A percentile compares a stretch with the other conserved stretches of the same genome.
Evolutionary conservation across 1,139 yeast genomes (phyloP).

Genomic region (Yamadazyma diddensiae): DNA sequence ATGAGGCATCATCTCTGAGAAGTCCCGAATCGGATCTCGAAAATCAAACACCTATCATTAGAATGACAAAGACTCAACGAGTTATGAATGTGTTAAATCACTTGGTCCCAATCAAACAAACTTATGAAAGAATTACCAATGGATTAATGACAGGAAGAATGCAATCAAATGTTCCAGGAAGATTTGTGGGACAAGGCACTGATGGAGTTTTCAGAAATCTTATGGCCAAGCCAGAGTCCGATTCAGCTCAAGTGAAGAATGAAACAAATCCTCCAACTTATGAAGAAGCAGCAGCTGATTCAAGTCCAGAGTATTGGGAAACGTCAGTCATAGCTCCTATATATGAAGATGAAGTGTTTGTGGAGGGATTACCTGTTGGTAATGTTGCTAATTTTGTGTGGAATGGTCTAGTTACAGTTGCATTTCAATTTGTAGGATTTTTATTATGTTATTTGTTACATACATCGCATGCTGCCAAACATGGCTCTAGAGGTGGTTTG

Average conservation of each 20-base stretch:
- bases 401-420: slow-evolving; percentile 84
- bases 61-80: slow-evolving; percentile 28
- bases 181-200: slow-evolving; percentile 53
- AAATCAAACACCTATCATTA: slow-evolving; percentile 17
- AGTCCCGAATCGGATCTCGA: slow-evolving; percentile 14
- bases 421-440: slow-evolving; percentile 93
- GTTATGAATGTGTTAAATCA: slow-evolving; percentile 32
- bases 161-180: slow-evolving; percentile 43
- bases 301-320: slow-evolving; percentile 98
- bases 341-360: slow-evolving; percentile 83
- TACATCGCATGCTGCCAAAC: slow-evolving; percentile 96
- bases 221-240: slow-evolving; percentile 78
- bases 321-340: slow-evolving; percentile 81
- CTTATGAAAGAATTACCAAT: slow-evolving; percentile 44
- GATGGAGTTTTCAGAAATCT: slow-evolving; percentile 95
- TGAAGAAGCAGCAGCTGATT: slow-evolving; percentile 93
- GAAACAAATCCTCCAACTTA: slow-evolving; percentile 80
- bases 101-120: slow-evolving; percentile 39
- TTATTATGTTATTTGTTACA: slow-evolving; percentile 85
- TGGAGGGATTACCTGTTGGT: slow-evolving; percentile 97
- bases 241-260: slow-evolving; percentile 34
- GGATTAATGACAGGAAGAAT: slow-evolving; percentile 45
- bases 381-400: slow-evolving; percentile 81
- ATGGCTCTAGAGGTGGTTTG: slow-evolving; percentile 91
- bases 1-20: background rate